Evolutionary conservation across 2,329 filamentous ascomycete genomes (phyloP), one percentile per base, ranked within the genome.

Genomic region (Cyclaneusma minus): DNA sequence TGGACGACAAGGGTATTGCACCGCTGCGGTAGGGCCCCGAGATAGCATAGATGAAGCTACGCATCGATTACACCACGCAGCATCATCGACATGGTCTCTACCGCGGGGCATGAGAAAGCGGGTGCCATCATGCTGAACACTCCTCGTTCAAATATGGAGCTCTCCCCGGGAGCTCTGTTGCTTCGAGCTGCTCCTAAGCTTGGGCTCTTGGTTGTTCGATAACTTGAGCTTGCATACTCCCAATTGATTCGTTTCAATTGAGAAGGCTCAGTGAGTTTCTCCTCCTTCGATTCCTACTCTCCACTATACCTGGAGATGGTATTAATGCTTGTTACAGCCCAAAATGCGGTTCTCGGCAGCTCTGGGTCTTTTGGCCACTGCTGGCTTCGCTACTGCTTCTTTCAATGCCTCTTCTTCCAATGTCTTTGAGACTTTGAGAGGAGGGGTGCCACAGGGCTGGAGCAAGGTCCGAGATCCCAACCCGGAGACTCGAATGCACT

Each of bases 401-500:
- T n/a, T n/a, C n/a, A n/a, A n/a, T n/a, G n/a, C 22, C 8, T 27
- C 28, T 7, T 13, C 34, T 5, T n/a, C 33, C 12, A 26, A 30
- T 11, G 25, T 41, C 16, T 40, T 43, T n/a, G 38, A 43, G 21
- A 32, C 35, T 10, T 24, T 43, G 5, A 27, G 25, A 5, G 25
- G 25, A 5, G 25, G 24, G 11, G 22, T 35, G 17, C 41, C 41
- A 8, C 28, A 36, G 32, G 39, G 40, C 29, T 44, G 37, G 38
- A 35, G 25, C 16, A 26, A 38, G 27, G 13, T 32, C 12, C 33
- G 32, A n/a, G 33, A 23, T 23, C 37, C 40, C 12, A 15, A 31
- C 15, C 32, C 38, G 4, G 13, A 22, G 6, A 34, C 35, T 19
- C 31, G 16, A 2, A 18, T 44, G 11, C 29, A 26, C 14, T 34